These are phyloP conservation scores for Lepraria neglecta DNA, from an alignment of 495 filamentous ascomycete genomes.

Conservation along the genomic window DNA sequence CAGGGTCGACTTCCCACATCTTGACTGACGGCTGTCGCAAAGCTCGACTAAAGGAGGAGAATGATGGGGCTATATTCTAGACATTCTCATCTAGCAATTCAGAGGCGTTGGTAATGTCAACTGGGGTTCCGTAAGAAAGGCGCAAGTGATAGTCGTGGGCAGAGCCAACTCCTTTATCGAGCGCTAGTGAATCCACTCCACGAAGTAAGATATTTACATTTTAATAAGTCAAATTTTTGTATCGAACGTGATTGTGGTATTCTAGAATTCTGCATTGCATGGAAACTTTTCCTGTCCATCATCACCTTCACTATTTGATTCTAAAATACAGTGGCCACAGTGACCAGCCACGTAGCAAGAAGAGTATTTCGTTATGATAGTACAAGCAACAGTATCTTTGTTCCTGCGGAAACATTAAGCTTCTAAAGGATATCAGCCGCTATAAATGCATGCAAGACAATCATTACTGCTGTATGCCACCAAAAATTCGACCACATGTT, in stretches of 20 bases:
- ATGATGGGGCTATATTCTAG: background rate
- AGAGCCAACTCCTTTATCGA: too few relatives aligned
- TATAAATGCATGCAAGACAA: slow-evolving; percentile 19
- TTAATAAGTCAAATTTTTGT: too few relatives aligned
- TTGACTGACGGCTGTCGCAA: background rate
- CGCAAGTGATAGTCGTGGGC: too few relatives aligned
- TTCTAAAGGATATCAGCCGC: slow-evolving; percentile 20
- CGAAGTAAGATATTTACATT: too few relatives aligned
- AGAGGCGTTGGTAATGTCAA: too few relatives aligned
- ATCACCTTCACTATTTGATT: slow-evolving; percentile 10
- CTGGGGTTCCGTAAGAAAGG: too few relatives aligned
- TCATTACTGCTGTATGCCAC: slow-evolving; percentile 13
- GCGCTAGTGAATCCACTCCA: too few relatives aligned
- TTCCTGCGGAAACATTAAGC: slow-evolving; percentile 21
- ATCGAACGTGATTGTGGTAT: background rate
- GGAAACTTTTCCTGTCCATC: slow-evolving; percentile 3
- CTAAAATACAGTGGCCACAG: slow-evolving; percentile 20
- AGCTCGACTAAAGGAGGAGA: background rate
- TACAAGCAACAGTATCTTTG: slow-evolving; percentile 20
- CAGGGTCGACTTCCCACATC: slow-evolving; percentile 90
- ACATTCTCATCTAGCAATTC: background rate
- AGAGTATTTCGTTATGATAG: slow-evolving; percentile 21
- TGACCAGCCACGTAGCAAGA: slow-evolving; percentile 8
- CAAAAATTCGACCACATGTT: slow-evolving; percentile 7
- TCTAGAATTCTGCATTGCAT: background rate